Base-by-base conservation (phyloP, 2,329 filamentous ascomycete species). In the Microcyclosporella mali region DNA sequence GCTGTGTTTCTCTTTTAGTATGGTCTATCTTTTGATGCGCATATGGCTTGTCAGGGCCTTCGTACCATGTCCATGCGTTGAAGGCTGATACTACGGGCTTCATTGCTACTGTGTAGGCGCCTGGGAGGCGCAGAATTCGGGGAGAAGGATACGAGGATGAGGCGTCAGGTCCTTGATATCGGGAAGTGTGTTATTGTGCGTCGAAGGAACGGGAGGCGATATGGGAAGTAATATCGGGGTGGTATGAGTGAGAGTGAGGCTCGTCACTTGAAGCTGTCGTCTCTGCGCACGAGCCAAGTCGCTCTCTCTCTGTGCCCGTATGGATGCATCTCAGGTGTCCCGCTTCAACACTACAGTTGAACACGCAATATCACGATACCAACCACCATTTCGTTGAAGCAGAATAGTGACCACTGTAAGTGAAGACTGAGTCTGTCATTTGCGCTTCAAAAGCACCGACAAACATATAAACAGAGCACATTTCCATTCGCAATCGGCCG, bases 41-140 rank as follows among this genome's bases (percentile, higher is more conserved):
- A n/a, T 33, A n/a, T n/a, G n/a, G 37, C 10, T 28, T 17, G 3
- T 36, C 16, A 47, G 11, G n/a, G 30, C 8, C 16, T 28, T 18
- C 30, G 63, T 74, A 95, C 89, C 89, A 95, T 73, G 82, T 87
- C 88, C 89, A 95, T 62, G 89, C 90, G 72, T 94, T 89, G 72
- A 89, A 78, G 55, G 88, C 83, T 63, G 87, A 85, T 58, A 97
- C 86, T 64, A 97, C 74, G 56, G 90, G 89, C 82, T 95, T 95
- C 89, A 95, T 95, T 63, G 61, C 79, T 72, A 67, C 56, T 56
- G 52, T 50, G 39, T 36, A 34, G 37, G 31, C 41, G 41, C 44
- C 47, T 34, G 32, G 21, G 34, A 36, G 38, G 39, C 41, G 44
- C 18, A 34, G 33, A 11, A 15, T 3, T 6, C 21, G 18, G 31